phyloP scores from a whole-genome alignment of 345 rosid species.

The Arabidopsis suecica region DNA sequence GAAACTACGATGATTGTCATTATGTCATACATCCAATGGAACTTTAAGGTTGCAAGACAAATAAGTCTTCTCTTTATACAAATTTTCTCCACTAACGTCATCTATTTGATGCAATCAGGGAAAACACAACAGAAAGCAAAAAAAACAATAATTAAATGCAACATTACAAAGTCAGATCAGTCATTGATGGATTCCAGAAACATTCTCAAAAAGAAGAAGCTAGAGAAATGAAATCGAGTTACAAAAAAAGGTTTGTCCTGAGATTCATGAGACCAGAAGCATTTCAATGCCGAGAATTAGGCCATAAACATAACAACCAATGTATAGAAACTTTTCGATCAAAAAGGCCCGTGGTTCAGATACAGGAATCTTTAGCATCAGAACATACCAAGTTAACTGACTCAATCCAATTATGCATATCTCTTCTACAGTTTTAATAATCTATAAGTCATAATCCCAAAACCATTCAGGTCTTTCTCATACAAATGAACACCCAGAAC shows the following conservation, averaged over 20 bases:
- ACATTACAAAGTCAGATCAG: not conserved
- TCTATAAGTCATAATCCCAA: not conserved
- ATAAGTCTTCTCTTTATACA: not conserved
- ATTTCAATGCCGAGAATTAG: not conserved
- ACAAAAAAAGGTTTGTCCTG: not conserved
- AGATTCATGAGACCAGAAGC: not conserved
- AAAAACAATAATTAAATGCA: not conserved
- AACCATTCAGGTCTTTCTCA: not conserved
- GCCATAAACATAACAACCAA: not conserved
- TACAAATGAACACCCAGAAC: not conserved
- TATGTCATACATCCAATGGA: not conserved
- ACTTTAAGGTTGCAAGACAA: not conserved
- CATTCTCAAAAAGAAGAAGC: not conserved
- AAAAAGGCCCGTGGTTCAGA: not conserved
- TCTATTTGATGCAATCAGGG: slow-evolving; percentile 2
- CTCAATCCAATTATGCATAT: not conserved
- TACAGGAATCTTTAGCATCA: not conserved
- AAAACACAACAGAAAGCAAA: not conserved
- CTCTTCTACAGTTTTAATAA: not conserved
- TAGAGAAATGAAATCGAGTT: not conserved
- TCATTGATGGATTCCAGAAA: not conserved
- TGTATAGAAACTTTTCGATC: not conserved
- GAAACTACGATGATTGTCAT: not conserved
- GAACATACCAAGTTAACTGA: not conserved
- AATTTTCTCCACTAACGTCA: slow-evolving; percentile 1